Evolutionary conservation across 1,284 basidiomycete genomes (phyloP).

Genomic region (Phellopilus nigrolimitatus): DNA sequence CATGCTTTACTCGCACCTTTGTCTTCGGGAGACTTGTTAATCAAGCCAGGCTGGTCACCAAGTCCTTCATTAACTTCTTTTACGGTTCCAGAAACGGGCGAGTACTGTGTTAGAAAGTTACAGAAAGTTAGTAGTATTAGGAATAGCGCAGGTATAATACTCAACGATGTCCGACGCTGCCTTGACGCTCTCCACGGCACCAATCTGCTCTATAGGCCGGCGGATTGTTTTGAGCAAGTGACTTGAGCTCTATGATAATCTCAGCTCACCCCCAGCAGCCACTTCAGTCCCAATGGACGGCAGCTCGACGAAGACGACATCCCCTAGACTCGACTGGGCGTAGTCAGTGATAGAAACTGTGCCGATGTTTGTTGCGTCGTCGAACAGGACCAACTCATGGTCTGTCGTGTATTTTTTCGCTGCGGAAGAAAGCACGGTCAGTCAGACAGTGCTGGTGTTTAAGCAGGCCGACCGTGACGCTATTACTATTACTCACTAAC

Average conservation of each 20-base stretch:
- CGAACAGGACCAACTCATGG: slow-evolving; percentile 87
- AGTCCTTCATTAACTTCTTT: slow-evolving; percentile 78
- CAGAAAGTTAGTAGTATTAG: slow-evolving; percentile 3
- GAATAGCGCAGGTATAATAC: slow-evolving; percentile 24
- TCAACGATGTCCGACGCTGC: slow-evolving; percentile 91
- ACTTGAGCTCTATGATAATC: too few species aligned
- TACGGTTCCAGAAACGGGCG: slow-evolving; percentile 85
- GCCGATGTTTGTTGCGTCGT: slow-evolving; percentile 77
- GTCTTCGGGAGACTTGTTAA: slow-evolving; percentile 88
- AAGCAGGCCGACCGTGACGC: background rate
- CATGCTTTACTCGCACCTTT: slow-evolving; percentile 58
- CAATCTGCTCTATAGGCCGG: slow-evolving; percentile 70
- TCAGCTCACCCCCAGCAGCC: slow-evolving; percentile 63
- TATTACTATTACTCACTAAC: slow-evolving; percentile 36
- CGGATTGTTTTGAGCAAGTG: background rate
- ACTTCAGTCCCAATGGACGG: slow-evolving; percentile 69
- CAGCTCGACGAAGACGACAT: slow-evolving; percentile 97
- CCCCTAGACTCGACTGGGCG: slow-evolving; percentile 89
- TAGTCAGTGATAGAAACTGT: slow-evolving; percentile 90
- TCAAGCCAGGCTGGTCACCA: slow-evolving; percentile 65
- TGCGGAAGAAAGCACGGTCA: slow-evolving; percentile 32
- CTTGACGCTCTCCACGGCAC: slow-evolving; percentile 97
- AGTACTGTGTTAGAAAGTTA: slow-evolving; percentile 53
- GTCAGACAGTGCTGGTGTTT: background rate
- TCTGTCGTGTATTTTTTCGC: slow-evolving; percentile 84